Conservation (phyloP, 495 filamentous ascomycete genomes). For the Podospora sp. region DNA sequence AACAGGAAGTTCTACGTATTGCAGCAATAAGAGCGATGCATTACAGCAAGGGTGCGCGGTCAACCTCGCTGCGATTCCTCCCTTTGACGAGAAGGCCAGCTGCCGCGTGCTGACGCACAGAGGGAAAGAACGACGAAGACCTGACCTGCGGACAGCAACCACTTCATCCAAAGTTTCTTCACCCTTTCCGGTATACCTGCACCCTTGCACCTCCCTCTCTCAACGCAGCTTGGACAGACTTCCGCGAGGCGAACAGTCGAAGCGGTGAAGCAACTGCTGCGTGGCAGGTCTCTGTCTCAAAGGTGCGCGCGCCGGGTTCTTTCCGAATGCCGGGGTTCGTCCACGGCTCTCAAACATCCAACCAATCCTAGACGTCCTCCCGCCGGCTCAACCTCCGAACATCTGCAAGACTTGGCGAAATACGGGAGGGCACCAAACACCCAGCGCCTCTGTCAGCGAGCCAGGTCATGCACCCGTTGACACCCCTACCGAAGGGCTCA, state of each 20-base stretch:
- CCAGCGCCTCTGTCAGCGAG: not conserved
- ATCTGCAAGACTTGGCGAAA: not conserved
- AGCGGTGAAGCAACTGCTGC: too few species aligned
- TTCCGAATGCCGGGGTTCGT: conserved; percentile 4
- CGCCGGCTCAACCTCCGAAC: not conserved
- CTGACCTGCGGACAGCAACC: too few species aligned
- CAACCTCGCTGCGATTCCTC: not conserved
- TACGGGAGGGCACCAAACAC: not conserved
- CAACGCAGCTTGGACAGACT: too few species aligned
- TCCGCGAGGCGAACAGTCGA: too few species aligned
- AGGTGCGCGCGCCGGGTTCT: not conserved
- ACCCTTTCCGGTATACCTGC: too few species aligned
- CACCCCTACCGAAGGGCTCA: not conserved
- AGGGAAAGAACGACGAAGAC: too few species aligned
- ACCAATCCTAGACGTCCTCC: not conserved
- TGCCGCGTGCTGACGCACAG: not conserved
- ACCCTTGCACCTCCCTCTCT: too few species aligned
- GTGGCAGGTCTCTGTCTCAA: not conserved
- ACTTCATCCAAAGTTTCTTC: too few species aligned
- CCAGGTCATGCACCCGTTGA: not conserved
- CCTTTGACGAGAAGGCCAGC: not conserved
- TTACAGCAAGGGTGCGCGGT: too few species aligned
- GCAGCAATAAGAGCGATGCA: not conserved
- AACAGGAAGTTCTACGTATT: not conserved
- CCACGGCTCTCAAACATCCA: not conserved